These are phyloP conservation scores for Mycena belliarum DNA, from an alignment of 768 basidiomycete genomes.

Conservation along the genomic window DNA sequence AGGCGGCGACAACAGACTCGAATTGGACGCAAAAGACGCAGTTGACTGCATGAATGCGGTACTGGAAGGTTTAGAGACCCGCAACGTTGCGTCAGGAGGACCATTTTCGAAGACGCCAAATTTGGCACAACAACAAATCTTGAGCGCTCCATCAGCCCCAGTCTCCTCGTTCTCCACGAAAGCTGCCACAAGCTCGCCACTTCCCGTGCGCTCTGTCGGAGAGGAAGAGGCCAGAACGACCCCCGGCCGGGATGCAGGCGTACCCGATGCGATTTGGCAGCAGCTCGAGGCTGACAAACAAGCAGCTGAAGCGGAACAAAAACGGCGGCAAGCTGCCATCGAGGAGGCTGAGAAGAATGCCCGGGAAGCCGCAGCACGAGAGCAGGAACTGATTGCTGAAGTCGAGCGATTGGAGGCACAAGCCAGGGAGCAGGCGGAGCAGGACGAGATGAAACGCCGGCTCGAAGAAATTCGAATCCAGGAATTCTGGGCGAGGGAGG, in stretches of 20 bases:
- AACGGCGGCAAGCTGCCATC: slow-evolving; percentile 23
- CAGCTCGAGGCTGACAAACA: slow-evolving; percentile 45
- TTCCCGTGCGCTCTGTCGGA: neutral
- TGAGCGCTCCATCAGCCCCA: neutral
- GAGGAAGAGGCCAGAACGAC: neutral
- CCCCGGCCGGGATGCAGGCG: slow-evolving; percentile 47
- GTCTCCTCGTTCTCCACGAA: neutral
- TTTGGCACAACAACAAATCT: slow-evolving; percentile 5
- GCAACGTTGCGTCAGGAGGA: neutral
- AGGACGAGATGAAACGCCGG: slow-evolving; percentile 22
- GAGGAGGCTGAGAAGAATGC: slow-evolving; percentile 23
- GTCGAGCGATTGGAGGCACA: slow-evolving; percentile 20
- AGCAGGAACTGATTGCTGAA: slow-evolving; percentile 19
- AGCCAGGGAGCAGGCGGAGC: slow-evolving; percentile 17
- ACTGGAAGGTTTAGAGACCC: slow-evolving; percentile 11
- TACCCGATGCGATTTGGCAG: slow-evolving; percentile 52
- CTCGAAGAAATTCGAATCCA: slow-evolving; percentile 25
- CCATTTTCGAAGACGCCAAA: neutral
- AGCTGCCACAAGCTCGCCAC: neutral
- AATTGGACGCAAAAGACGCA: slow-evolving; percentile 30
- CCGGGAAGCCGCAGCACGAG: slow-evolving; percentile 15
- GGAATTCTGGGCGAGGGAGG: slow-evolving; percentile 22
- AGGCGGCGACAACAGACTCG: slow-evolving; percentile 21
- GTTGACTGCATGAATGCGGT: slow-evolving; percentile 27
- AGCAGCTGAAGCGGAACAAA: slow-evolving; percentile 31